A percentile compares a stretch with the other conserved stretches of the same genome.
These are phyloP conservation scores for Arctium lappa DNA, from an alignment of 129 eudicot genomes.

Conservation along the genomic window DNA sequence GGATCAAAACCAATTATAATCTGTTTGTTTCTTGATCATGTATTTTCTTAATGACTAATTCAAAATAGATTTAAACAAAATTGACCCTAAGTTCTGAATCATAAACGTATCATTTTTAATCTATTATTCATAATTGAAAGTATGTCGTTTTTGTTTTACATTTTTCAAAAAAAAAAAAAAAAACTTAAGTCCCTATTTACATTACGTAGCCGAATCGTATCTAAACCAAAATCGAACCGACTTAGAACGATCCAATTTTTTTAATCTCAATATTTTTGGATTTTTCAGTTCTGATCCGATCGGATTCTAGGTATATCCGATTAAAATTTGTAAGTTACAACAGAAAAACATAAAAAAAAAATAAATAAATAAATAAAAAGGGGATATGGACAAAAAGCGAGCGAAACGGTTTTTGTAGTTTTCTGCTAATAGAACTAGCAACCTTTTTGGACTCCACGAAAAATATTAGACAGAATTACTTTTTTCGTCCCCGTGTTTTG, in stretches of 20 bases:
- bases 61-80: background rate
- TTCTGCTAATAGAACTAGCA: background rate
- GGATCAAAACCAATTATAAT: too few species aligned
- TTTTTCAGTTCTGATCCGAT: background rate
- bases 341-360: background rate
- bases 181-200: background rate
- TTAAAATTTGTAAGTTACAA: background rate
- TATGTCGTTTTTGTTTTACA: too few species aligned
- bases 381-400: background rate
- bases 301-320: conserved; percentile 3
- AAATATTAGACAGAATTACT: background rate
- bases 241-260: background rate
- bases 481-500: background rate
- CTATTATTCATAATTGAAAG: too few species aligned
- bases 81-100: background rate
- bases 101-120: too few species aligned
- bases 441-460: conserved; percentile 21
- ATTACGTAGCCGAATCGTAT: background rate
- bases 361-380: background rate
- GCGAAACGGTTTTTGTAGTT: conserved; percentile 6
- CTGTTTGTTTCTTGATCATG: too few species aligned
- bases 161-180: too few species aligned
- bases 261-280: background rate
- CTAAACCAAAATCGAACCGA: background rate
- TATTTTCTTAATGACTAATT: background rate